phyloP scores from a whole-genome alignment of 164 flowering plant species.

The Vitis vinifera region DNA sequence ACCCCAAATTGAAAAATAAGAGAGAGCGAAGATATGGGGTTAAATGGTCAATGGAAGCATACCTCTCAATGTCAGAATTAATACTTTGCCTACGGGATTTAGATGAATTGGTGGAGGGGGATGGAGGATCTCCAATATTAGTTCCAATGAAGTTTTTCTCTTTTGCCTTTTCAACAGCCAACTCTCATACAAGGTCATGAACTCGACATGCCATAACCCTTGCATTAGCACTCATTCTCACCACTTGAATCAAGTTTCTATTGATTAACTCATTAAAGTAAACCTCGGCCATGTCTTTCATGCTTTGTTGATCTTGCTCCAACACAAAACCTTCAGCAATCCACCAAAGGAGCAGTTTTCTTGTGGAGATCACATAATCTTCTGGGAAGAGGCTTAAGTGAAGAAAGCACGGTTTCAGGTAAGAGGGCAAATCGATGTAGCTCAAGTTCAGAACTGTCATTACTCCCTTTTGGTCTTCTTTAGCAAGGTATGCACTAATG shows the following conservation, averaged over 20 bases:
- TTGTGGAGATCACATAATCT: slow-evolving; percentile 19
- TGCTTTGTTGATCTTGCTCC: not conserved
- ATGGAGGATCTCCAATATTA: too few relatives aligned
- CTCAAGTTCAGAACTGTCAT: slow-evolving; percentile 21
- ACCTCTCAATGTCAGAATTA: too few relatives aligned
- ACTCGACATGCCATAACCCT: too few relatives aligned
- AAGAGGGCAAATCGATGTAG: slow-evolving; percentile 23
- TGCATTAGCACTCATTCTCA: too few relatives aligned
- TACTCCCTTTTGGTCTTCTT: slow-evolving; percentile 1
- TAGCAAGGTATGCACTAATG: slow-evolving; percentile 9
- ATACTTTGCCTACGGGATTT: too few relatives aligned
- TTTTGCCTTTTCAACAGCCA: too few relatives aligned
- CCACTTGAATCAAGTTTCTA: slow-evolving; percentile 13
- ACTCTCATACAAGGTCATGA: too few relatives aligned
- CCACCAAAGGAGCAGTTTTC: slow-evolving; percentile 29
- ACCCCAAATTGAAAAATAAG: too few relatives aligned
- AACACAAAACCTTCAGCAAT: slow-evolving; percentile 30
- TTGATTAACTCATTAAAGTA: slow-evolving; percentile 28
- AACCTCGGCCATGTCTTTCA: slow-evolving; percentile 24
- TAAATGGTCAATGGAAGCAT: too few relatives aligned
- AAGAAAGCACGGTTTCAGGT: slow-evolving; percentile 31
- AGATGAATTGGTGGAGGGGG: too few relatives aligned
- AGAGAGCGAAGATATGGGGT: too few relatives aligned
- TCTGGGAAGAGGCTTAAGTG: slow-evolving; percentile 30
- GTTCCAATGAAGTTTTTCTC: too few relatives aligned